Evolutionary conservation across 2,329 filamentous ascomycete species (phyloP).

Genomic region (Botrytis squamosa): DNA sequence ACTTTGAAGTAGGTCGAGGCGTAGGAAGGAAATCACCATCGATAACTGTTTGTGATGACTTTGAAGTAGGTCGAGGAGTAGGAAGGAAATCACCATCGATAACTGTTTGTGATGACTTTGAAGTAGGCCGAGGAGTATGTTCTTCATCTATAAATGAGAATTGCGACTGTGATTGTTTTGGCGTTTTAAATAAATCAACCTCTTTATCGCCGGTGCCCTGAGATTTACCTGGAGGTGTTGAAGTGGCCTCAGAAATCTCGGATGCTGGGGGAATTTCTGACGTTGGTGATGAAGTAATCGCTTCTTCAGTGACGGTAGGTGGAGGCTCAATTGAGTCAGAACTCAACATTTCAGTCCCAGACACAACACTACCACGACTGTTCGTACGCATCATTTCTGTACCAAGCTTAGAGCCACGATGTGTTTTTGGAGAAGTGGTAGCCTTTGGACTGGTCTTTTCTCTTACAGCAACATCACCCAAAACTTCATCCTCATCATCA

Average conservation of each 20-base stretch:
- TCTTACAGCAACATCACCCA: slow-evolving; percentile 55
- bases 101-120: not conserved
- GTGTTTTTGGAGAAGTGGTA: slow-evolving; percentile 48
- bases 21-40: slow-evolving; percentile 1
- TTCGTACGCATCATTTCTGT: slow-evolving; percentile 99
- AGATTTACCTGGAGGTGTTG: slow-evolving; percentile 36
- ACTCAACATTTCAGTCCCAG: slow-evolving; percentile 27
- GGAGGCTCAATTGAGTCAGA: slow-evolving; percentile 29
- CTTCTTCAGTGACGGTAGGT: slow-evolving; percentile 32
- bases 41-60: not conserved
- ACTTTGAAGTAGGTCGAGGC: slow-evolving; percentile 12
- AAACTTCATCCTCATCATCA: slow-evolving; percentile 92
- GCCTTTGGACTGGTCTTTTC: slow-evolving; percentile 47
- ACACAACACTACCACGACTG: slow-evolving; percentile 75
- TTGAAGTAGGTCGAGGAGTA: slow-evolving; percentile 12
- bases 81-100: not conserved
- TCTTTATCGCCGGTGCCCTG: slow-evolving; percentile 25
- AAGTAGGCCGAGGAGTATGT: slow-evolving; percentile 8
- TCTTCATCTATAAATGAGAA: slow-evolving; percentile 17
- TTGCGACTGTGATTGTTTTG: slow-evolving; percentile 29
- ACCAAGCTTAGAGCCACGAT: slow-evolving; percentile 83
- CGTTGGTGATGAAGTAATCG: not conserved
- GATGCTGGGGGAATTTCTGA: slow-evolving; percentile 31
- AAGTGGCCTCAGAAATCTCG: slow-evolving; percentile 31
- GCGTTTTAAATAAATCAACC: slow-evolving; percentile 36